These are phyloP conservation scores for Dactylella cylindrospora DNA, from an alignment of 2,329 filamentous ascomycete genomes.

Conservation along the genomic window DNA sequence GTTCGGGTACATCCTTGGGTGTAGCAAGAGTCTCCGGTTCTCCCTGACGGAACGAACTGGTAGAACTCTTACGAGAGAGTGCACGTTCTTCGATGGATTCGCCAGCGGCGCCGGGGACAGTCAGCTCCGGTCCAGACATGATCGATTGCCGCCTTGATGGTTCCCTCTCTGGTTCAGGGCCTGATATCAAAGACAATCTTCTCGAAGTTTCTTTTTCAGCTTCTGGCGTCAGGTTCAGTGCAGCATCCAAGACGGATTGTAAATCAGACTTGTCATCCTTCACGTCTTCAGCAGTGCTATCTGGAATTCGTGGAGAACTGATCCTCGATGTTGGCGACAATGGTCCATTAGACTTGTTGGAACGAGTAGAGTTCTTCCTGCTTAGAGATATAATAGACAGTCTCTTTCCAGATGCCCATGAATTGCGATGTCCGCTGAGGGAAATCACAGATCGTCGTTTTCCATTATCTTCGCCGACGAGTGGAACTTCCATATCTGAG, in stretches of 20 bases:
- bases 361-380: slow-evolving; percentile 33
- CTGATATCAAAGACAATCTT: slow-evolving; percentile 4
- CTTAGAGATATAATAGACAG: slow-evolving; percentile 24
- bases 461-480: slow-evolving; percentile 26
- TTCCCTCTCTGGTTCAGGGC: not conserved
- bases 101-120: not conserved
- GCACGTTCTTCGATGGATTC: not conserved
- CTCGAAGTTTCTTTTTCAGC: slow-evolving; percentile 3
- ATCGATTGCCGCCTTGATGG: too few species aligned
- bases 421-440: slow-evolving; percentile 24
- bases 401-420: slow-evolving; percentile 30
- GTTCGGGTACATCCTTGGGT: not conserved
- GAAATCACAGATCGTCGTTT: slow-evolving; percentile 22
- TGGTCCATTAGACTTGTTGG: slow-evolving; percentile 23
- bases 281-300: slow-evolving; percentile 2
- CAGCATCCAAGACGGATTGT: not conserved
- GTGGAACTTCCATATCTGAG: slow-evolving; percentile 49
- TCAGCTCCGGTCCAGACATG: too few species aligned
- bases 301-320: not conserved
- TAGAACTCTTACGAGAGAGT: slow-evolving; percentile 15
- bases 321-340: not conserved
- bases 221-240: not conserved
- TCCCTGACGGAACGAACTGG: slow-evolving; percentile 6
- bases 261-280: slow-evolving; percentile 14
- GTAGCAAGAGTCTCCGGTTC: slow-evolving; percentile 6